phyloP scores from a whole-genome alignment of 2,329 filamentous ascomycete species.

The Colletotrichum truncatum region DNA sequence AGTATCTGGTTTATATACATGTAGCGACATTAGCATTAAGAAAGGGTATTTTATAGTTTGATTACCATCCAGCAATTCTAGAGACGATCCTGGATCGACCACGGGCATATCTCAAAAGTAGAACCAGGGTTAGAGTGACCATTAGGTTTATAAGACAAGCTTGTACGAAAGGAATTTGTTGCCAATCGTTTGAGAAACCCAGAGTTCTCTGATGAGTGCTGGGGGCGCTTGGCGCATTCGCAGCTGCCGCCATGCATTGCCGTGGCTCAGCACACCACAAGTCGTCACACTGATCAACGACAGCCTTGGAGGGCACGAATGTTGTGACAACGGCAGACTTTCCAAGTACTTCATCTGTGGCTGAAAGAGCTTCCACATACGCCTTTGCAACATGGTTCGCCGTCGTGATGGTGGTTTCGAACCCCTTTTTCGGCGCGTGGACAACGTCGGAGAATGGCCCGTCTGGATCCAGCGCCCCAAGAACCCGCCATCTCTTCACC shows the following conservation, averaged over 20 bases:
- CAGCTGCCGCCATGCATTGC: not conserved
- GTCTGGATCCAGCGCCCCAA: constrained; percentile 37
- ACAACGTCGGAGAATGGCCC: not conserved
- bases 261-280: not conserved
- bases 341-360: not conserved
- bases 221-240: not conserved
- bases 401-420: not conserved
- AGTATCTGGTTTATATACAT: no score
- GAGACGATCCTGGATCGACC: not conserved
- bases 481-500: constrained; percentile 47
- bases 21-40: no score
- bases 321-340: not conserved
- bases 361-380: not conserved
- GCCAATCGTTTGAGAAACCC: not conserved
- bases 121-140: not conserved
- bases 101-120: not conserved
- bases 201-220: no score
- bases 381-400: not conserved
- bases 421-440: not conserved
- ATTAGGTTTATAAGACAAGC: not conserved
- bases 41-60: no score
- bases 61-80: not conserved
- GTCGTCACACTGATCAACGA: not conserved
- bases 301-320: not conserved
- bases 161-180: not conserved